phyloP scores from a whole-genome alignment of 2,329 filamentous ascomycete species.

The Sphaceloma murrayae region DNA sequence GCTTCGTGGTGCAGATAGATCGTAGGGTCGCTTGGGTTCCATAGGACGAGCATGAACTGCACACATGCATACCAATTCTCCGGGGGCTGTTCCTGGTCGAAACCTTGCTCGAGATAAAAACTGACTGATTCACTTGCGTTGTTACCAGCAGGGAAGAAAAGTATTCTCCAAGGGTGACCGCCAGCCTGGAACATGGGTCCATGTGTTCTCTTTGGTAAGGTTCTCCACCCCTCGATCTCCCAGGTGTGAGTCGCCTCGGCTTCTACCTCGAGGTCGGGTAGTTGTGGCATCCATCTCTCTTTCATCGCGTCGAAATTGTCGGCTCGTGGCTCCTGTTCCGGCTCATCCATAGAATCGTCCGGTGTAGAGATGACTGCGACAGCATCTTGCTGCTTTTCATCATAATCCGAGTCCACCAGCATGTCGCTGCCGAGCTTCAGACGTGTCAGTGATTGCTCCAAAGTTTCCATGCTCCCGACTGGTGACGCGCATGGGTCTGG shows the following conservation, averaged over 20 bases:
- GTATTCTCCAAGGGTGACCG: slow-evolving; percentile 83
- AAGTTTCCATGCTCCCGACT: background rate
- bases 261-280: slow-evolving; percentile 71
- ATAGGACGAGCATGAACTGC: slow-evolving; percentile 87
- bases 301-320: slow-evolving; percentile 73
- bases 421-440: slow-evolving; percentile 51
- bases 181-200: slow-evolving; percentile 80
- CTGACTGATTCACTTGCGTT: slow-evolving; percentile 79
- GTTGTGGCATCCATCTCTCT: slow-evolving; percentile 62
- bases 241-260: slow-evolving; percentile 72
- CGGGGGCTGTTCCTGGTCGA: slow-evolving; percentile 56
- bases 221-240: slow-evolving; percentile 77
- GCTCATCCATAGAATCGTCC: slow-evolving; percentile 47
- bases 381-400: slow-evolving; percentile 45
- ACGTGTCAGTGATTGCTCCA: slow-evolving; percentile 18
- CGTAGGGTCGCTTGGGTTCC: slow-evolving; percentile 87
- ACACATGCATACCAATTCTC: slow-evolving; percentile 96
- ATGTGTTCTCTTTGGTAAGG: slow-evolving; percentile 68
- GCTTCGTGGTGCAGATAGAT: slow-evolving; percentile 67
- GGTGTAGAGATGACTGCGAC: slow-evolving; percentile 54
- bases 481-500: background rate
- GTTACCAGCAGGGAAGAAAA: slow-evolving; percentile 93
- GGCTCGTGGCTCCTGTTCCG: slow-evolving; percentile 39
- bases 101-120: slow-evolving; percentile 93
- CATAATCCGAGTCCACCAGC: slow-evolving; percentile 53